These are phyloP conservation scores for Acanthamoeba castellanii DNA, from an alignment of 208 protist genomes.

Conservation along the genomic window DNA sequence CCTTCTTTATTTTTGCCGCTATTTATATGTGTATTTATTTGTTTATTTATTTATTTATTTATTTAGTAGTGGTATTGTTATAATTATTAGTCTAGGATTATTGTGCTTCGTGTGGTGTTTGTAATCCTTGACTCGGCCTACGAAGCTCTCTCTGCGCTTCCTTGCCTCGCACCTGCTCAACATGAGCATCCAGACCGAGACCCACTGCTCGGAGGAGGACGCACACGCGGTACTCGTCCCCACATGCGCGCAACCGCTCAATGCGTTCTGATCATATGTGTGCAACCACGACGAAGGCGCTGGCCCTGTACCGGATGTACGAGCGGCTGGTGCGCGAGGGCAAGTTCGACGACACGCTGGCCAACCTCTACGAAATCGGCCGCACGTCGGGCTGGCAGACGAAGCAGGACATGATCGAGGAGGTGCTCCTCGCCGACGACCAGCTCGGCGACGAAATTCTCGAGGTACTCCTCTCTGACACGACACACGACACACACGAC, in stretches of 20 bases:
- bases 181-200: conserved; percentile 94
- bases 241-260: background rate
- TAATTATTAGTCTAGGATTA: background rate
- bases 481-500: no score
- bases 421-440: conserved; percentile 8
- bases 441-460: background rate
- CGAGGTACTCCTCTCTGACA: no score
- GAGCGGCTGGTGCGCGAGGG: background rate
- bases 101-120: background rate
- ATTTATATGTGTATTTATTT: background rate
- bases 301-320: conserved; percentile 21
- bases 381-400: background rate
- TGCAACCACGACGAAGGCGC: background rate
- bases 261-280: background rate
- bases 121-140: background rate
- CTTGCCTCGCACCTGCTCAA: conserved; percentile 94
- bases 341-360: conserved; percentile 15
- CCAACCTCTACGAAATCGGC: conserved; percentile 39
- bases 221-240: conserved; percentile 90
- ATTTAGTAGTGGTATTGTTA: no score
- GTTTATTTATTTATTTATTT: no score
- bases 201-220: conserved; percentile 97
- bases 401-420: conserved; percentile 33
- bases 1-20: background rate
- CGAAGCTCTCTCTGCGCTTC: conserved; percentile 95